Conservation (phyloP, 2,329 filamentous ascomycete genomes). For the Paraphoma chrysanthemicola region DNA sequence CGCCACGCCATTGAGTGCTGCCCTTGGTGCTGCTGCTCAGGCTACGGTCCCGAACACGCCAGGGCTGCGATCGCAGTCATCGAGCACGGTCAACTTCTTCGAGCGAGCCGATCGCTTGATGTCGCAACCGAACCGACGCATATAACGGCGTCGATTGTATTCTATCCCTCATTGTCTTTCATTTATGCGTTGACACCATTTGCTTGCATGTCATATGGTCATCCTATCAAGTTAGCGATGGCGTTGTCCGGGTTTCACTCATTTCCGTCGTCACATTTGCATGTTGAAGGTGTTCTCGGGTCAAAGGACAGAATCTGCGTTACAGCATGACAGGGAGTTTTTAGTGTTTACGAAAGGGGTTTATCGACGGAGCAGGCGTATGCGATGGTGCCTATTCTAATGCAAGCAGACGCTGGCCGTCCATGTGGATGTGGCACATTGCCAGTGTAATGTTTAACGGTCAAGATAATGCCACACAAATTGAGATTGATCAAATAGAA, state of each 20-base stretch:
- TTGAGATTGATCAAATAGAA: no score
- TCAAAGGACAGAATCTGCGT: not conserved
- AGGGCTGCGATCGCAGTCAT: constrained; percentile 29
- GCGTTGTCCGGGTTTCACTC: constrained; percentile 19
- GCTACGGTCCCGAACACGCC: constrained; percentile 78
- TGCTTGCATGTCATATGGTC: not conserved
- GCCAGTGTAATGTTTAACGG: constrained; percentile 8
- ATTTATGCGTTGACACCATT: not conserved
- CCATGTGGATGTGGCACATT: not conserved
- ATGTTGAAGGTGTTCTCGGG: constrained; percentile 3
- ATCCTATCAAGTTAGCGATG: constrained; percentile 20
- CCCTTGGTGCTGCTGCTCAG: constrained; percentile 86
- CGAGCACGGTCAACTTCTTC: constrained; percentile 43
- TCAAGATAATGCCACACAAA: not conserved
- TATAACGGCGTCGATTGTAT: constrained; percentile 14
- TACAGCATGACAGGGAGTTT: not conserved
- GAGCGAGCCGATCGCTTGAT: constrained; percentile 45
- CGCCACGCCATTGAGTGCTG: constrained; percentile 88
- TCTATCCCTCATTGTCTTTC: not conserved
- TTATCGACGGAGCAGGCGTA: not conserved
- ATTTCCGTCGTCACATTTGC: constrained; percentile 1
- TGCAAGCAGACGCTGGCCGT: constrained; percentile 3
- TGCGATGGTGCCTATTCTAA: not conserved
- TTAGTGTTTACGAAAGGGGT: not conserved
- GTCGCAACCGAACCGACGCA: constrained; percentile 37